Conservation (phyloP, 257 asterid species). For the Primulina tabacum region DNA sequence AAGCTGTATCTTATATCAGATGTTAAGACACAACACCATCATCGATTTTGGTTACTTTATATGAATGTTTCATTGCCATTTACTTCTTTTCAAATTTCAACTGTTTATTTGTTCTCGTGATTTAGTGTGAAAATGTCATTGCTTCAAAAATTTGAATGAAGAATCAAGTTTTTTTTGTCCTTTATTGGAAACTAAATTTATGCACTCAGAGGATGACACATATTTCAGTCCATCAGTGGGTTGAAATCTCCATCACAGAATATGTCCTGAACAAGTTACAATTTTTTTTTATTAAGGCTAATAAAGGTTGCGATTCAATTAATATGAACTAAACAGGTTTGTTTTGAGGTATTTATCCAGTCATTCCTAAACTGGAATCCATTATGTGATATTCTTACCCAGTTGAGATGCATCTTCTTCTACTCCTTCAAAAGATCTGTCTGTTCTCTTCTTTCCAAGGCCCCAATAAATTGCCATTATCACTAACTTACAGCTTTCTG, state of each 20-base stretch:
- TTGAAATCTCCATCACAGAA: background rate
- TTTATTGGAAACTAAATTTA: background rate
- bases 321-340: background rate
- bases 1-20: conserved; percentile 7
- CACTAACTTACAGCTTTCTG: background rate
- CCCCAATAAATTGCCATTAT: background rate
- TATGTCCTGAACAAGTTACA: background rate
- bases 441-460: background rate
- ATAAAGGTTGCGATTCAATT: background rate
- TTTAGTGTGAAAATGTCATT: background rate
- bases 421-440: background rate
- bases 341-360: background rate
- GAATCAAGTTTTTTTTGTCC: background rate
- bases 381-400: background rate
- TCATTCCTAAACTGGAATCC: background rate
- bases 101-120: background rate
- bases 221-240: background rate
- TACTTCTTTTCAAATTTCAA: background rate
- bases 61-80: background rate
- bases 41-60: background rate
- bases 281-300: background rate
- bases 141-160: background rate
- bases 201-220: background rate
- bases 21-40: background rate
- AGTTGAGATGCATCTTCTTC: background rate